Evolutionary conservation across 139 green algal genomes (phyloP).

Genomic region (Chlamydomonas asymmetrica): DNA sequence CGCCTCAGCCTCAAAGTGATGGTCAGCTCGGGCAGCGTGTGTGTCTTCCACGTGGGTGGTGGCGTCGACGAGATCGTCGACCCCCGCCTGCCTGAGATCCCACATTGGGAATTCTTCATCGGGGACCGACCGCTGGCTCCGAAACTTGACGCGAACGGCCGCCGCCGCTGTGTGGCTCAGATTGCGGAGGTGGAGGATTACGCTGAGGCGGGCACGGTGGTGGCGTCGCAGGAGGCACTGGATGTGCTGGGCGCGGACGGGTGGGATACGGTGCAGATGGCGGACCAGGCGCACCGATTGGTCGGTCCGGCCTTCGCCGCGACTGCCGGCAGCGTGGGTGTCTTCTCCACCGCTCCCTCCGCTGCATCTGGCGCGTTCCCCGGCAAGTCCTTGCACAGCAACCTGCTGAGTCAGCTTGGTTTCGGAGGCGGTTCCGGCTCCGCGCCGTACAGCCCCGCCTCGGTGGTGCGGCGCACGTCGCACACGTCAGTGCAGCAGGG

Average conservation of each 20-base stretch:
- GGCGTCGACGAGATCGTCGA: slow-evolving; percentile 43
- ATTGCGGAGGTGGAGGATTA: slow-evolving; percentile 51
- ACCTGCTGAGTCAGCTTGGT: too few species aligned
- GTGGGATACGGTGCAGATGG: slow-evolving; percentile 41
- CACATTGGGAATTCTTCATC: slow-evolving; percentile 82
- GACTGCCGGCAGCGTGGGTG: too few species aligned
- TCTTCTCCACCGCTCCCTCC: too few species aligned
- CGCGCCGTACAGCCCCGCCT: too few species aligned
- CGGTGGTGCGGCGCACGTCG: too few species aligned
- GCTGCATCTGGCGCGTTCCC: too few species aligned
- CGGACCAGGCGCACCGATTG: slow-evolving; percentile 26
- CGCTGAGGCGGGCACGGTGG: slow-evolving; percentile 47
- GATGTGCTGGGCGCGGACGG: slow-evolving; percentile 27
- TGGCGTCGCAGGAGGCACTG: slow-evolving; percentile 55
- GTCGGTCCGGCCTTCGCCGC: slow-evolving; percentile 4
- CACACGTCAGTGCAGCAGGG: too few species aligned
- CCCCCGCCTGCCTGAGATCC: slow-evolving; percentile 33
- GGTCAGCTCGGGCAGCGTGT: slow-evolving; percentile 58
- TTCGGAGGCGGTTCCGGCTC: too few species aligned
- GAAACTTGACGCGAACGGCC: slow-evolving; percentile 24
- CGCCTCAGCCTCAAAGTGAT: slow-evolving; percentile 45
- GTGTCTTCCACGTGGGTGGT: slow-evolving; percentile 71
- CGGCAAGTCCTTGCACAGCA: too few species aligned
- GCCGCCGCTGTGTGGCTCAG: slow-evolving; percentile 51
- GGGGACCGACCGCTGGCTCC: slow-evolving; percentile 56